phyloP scores from a whole-genome alignment of 148 eudicot genomes.

The Cornus kousa region DNA sequence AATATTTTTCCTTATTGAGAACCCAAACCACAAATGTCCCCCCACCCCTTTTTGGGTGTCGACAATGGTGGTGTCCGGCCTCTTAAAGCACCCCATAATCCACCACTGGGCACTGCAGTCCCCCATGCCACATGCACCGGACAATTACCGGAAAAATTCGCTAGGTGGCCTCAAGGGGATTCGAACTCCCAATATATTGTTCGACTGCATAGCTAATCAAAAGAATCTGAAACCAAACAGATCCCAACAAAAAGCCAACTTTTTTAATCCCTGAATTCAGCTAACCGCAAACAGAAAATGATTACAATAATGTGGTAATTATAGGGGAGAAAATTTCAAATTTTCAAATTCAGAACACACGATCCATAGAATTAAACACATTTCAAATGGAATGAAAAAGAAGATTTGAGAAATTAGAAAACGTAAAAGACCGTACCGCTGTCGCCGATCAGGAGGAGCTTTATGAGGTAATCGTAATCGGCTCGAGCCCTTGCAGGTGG shows the following conservation, averaged over 20 bases:
- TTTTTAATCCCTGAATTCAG: neutral
- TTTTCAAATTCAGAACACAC: neutral
- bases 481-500: slow-evolving; percentile 94
- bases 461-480: slow-evolving; percentile 90
- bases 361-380: neutral
- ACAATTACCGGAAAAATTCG: too few relatives aligned
- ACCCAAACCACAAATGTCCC: too few relatives aligned
- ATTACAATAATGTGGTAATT: neutral
- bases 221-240: neutral
- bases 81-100: too few relatives aligned
- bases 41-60: too few relatives aligned
- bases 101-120: too few relatives aligned
- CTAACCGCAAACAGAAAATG: neutral
- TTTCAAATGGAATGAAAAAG: too few relatives aligned
- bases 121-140: too few relatives aligned
- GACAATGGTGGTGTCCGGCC: too few relatives aligned
- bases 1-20: too few relatives aligned
- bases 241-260: slow-evolving; percentile 8
- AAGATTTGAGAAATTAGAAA: neutral
- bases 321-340: neutral
- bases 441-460: slow-evolving; percentile 88
- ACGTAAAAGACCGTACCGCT: slow-evolving; percentile 51
- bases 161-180: too few relatives aligned
- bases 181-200: too few relatives aligned
- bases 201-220: too few relatives aligned